These are phyloP conservation scores for Candida chilensis DNA, from an alignment of 805 yeast genomes.

Conservation along the genomic window DNA sequence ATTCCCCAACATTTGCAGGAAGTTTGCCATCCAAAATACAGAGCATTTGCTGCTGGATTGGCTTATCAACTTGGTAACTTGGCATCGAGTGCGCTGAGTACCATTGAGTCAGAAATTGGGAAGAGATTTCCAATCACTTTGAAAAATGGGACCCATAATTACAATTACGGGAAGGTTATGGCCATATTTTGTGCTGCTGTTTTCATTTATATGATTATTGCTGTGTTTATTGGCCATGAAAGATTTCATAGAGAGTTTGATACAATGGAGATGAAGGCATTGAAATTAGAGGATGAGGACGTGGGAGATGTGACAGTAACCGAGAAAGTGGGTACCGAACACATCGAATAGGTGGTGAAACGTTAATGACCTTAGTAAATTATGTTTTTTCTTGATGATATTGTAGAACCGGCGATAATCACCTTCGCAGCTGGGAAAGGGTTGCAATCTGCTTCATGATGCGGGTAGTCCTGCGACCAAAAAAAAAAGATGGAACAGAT, in stretches of 20 bases:
- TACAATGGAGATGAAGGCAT: neutral
- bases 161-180: conserved; percentile 66
- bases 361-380: too few relatives aligned
- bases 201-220: conserved; percentile 38
- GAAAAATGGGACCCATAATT: conserved; percentile 12
- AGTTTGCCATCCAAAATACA: conserved; percentile 56
- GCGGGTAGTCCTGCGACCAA: too few relatives aligned
- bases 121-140: conserved; percentile 50
- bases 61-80: conserved; percentile 68
- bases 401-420: too few relatives aligned
- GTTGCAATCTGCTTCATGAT: too few relatives aligned
- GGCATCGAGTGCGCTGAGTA: conserved; percentile 61
- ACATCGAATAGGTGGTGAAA: too few relatives aligned
- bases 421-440: too few relatives aligned
- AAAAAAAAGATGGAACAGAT: too few relatives aligned
- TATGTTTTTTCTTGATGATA: too few relatives aligned
- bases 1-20: conserved; percentile 60
- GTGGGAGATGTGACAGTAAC: too few relatives aligned
- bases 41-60: conserved; percentile 53
- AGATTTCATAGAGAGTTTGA: conserved; percentile 24
- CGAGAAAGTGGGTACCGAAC: too few relatives aligned
- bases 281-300: too few relatives aligned
- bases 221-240: conserved; percentile 52
- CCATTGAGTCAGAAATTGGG: conserved; percentile 59
- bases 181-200: conserved; percentile 61